phyloP scores from a whole-genome alignment of 1,284 basidiomycete genomes.

The Cutaneotrichosporon dermatis region DNA sequence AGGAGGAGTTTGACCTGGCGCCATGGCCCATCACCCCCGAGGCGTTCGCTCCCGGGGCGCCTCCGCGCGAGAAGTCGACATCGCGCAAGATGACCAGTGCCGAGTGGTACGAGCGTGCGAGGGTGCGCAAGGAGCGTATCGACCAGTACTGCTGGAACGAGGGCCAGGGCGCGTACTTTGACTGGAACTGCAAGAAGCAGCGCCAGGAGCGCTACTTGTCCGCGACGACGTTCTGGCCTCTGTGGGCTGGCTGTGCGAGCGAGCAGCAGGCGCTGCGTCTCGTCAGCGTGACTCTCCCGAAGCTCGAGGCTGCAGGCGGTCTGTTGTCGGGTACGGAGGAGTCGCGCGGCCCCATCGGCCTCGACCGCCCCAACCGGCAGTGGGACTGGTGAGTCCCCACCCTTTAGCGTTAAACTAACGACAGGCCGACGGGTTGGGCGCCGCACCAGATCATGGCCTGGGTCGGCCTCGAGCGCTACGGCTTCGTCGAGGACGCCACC shows the following conservation, averaged over 20 bases:
- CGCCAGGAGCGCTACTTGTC: conserved; percentile 92
- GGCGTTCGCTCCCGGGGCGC: conserved; percentile 57
- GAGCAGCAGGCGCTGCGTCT: conserved; percentile 90
- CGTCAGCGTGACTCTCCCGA: conserved; percentile 81
- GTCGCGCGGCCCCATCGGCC: conserved; percentile 88
- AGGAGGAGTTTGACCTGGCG: conserved; percentile 85
- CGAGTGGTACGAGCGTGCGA: conserved; percentile 87
- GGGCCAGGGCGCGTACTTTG: conserved; percentile 88
- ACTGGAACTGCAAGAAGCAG: conserved; percentile 87
- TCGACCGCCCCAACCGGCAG: conserved; percentile 96
- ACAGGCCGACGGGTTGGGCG: conserved; percentile 61
- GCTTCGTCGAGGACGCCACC: conserved; percentile 88
- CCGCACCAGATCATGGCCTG: conserved; percentile 96
- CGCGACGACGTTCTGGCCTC: conserved; percentile 90
- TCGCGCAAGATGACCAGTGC: conserved; percentile 64
- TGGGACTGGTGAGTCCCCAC: conserved; percentile 57
- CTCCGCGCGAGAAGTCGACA: conserved; percentile 59
- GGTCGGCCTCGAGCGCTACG: conserved; percentile 95
- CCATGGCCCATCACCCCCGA: conserved; percentile 83
- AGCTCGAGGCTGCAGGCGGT: conserved; percentile 96
- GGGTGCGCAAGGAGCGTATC: conserved; percentile 73
- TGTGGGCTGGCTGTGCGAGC: conserved; percentile 96
- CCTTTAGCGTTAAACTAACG: no score
- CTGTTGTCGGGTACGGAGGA: conserved; percentile 94
- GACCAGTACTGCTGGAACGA: conserved; percentile 98